A percentile compares a stretch with the other conserved stretches of the same genome.
These are phyloP conservation scores for Akanthomyces muscarius DNA, from an alignment of 2,329 filamentous ascomycete species.

Conservation along the genomic window DNA sequence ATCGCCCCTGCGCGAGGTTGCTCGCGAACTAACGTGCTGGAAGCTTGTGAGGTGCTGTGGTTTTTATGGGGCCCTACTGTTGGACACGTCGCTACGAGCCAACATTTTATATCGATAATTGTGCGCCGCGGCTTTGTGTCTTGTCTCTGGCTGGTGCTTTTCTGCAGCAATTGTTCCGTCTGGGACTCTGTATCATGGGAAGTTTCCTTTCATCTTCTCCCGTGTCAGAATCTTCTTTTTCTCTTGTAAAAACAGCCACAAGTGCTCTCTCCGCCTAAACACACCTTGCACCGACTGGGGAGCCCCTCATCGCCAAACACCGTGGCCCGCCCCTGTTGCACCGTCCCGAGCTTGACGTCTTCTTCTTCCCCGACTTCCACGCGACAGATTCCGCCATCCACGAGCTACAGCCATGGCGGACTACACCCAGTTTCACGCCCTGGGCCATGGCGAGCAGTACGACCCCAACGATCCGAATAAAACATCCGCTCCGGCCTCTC, in stretches of 20 bases:
- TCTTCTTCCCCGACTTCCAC: background rate
- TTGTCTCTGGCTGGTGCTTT: background rate
- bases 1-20: background rate
- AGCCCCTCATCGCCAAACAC: constrained; percentile 10
- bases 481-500: constrained; percentile 46
- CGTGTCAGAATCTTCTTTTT: background rate
- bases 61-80: constrained; percentile 2
- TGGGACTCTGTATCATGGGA: background rate
- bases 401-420: constrained; percentile 45
- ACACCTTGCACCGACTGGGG: background rate
- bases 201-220: background rate
- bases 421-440: constrained; percentile 52
- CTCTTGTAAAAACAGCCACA: background rate
- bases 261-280: background rate
- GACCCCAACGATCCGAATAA: constrained; percentile 53
- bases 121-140: constrained; percentile 3
- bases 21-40: background rate
- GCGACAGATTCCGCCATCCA: background rate
- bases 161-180: background rate
- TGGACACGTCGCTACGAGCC: constrained; percentile 14
- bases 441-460: constrained; percentile 52
- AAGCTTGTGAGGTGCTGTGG: no score
- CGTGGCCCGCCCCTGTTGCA: background rate
- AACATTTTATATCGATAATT: constrained; percentile 3
- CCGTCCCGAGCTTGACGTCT: background rate